These are phyloP conservation scores for Coniella vitis DNA, from an alignment of 2,329 filamentous ascomycete species.

Conservation along the genomic window DNA sequence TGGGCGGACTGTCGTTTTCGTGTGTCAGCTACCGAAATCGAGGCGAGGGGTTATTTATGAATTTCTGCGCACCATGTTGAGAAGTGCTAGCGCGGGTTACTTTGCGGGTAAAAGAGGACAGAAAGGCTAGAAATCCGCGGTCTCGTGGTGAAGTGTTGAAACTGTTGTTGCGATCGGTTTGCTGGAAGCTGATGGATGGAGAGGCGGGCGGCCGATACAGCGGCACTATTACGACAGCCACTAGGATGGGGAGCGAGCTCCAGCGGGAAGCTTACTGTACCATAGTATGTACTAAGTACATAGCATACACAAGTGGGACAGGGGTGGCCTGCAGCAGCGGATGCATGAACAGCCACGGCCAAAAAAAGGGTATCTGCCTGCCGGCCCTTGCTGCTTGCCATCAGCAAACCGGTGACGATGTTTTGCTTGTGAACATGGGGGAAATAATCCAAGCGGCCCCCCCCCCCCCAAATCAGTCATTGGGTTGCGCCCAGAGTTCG, in stretches of 20 bases:
- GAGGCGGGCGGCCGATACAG: neutral
- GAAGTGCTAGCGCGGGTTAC: too few species aligned
- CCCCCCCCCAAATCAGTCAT: too few species aligned
- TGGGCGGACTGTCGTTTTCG: conserved; percentile 70
- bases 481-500: too few species aligned
- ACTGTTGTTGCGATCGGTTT: neutral
- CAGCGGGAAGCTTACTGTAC: conserved; percentile 11
- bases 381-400: neutral
- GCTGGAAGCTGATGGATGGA: neutral
- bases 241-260: conserved; percentile 8
- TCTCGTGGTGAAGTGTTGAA: neutral
- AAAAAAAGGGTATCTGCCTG: neutral
- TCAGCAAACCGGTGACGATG: conserved; percentile 1
- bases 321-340: too few species aligned
- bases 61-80: conserved; percentile 17
- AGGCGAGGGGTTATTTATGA: neutral
- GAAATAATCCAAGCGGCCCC: too few species aligned
- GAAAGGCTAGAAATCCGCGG: too few species aligned
- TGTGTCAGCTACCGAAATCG: conserved; percentile 16
- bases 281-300: too few species aligned
- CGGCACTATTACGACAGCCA: conserved; percentile 4
- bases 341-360: neutral
- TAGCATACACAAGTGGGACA: too few species aligned
- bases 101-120: neutral
- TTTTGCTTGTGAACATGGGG: too few species aligned